Percentiles rank a stretch among this genome's conserved stretches.
phyloP scores from a whole-genome alignment of 2,329 filamentous ascomycete genomes.

The Coniochaeta sp. region DNA sequence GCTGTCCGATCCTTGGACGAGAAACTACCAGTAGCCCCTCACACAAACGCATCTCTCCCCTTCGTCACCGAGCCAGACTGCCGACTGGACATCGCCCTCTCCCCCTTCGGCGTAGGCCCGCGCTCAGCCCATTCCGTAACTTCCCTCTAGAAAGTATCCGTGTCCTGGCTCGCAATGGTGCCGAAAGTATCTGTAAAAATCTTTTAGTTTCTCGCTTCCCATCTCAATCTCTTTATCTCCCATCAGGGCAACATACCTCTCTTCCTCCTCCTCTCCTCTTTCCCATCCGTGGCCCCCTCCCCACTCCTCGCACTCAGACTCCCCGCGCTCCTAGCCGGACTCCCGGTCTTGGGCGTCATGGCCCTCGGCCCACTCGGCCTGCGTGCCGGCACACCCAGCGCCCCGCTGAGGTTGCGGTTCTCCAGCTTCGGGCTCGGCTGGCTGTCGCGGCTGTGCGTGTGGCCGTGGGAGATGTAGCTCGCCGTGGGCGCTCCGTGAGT shows the following conservation, averaged over 20 bases:
- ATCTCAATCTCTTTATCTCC: too few relatives aligned
- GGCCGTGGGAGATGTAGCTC: slow-evolving; percentile 32
- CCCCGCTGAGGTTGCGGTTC: slow-evolving; percentile 50
- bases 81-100: too few relatives aligned
- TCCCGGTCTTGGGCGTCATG: slow-evolving; percentile 52
- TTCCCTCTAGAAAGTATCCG: slow-evolving; percentile 42
- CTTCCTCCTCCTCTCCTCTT: slow-evolving; percentile 46
- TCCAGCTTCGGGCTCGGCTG: slow-evolving; percentile 45
- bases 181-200: slow-evolving; percentile 44
- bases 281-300: too few relatives aligned
- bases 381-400: slow-evolving; percentile 42
- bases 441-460: slow-evolving; percentile 8
- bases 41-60: too few relatives aligned
- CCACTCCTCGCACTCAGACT: slow-evolving; percentile 43
- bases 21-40: too few relatives aligned
- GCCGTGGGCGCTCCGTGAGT: slow-evolving; percentile 28
- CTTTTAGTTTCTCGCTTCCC: neutral
- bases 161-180: slow-evolving; percentile 42
- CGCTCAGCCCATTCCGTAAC: neutral
- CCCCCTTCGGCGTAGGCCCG: neutral
- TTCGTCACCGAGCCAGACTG: too few relatives aligned
- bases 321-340: slow-evolving; percentile 54
- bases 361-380: slow-evolving; percentile 52
- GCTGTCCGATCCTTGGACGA: too few relatives aligned
- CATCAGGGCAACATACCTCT: slow-evolving; percentile 34